These are phyloP conservation scores for Hemisphaericaspora lyxosophila DNA, from an alignment of 1,139 yeast species.

Conservation along the genomic window DNA sequence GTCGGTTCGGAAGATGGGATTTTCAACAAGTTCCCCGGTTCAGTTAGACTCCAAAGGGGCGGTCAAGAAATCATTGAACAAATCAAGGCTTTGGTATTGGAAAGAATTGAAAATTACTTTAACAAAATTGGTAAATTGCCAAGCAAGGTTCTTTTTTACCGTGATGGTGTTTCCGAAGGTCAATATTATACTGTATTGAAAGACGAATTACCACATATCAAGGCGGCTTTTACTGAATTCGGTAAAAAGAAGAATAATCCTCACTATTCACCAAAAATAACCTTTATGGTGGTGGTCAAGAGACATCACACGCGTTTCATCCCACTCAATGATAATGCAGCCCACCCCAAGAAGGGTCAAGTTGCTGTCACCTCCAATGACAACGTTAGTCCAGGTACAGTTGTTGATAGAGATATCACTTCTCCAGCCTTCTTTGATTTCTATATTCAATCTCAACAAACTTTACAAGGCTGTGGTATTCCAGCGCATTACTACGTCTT, in stretches of 20 bases:
- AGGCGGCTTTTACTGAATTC: constrained; percentile 12
- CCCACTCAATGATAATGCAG: constrained; percentile 13
- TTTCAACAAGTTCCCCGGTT: constrained; percentile 15
- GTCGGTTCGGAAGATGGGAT: constrained; percentile 16
- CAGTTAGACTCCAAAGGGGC: constrained; percentile 13
- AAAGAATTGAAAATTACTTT: constrained; percentile 13
- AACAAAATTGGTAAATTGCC: constrained; percentile 13
- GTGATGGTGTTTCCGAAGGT: constrained; percentile 17
- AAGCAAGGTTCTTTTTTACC: constrained; percentile 13
- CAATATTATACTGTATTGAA: constrained; percentile 14
- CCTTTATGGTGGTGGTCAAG: constrained; percentile 15
- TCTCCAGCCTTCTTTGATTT: constrained; percentile 15
- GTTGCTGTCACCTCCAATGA: constrained; percentile 14
- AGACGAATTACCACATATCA: constrained; percentile 13
- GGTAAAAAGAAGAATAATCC: constrained; percentile 10
- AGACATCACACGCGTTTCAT: constrained; percentile 16
- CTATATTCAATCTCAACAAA: constrained; percentile 16
- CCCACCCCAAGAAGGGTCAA: constrained; percentile 8
- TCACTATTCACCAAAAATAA: constrained; percentile 11
- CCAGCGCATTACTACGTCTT: constrained; percentile 17
- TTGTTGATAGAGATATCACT: constrained; percentile 13
- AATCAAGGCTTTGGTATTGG: constrained; percentile 13
- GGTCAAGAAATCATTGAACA: constrained; percentile 14
- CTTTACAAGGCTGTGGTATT: constrained; percentile 15
- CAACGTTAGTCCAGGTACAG: constrained; percentile 15